These are phyloP conservation scores for Ascochyta koolunga DNA, from an alignment of 2,329 filamentous ascomycete genomes.

Conservation along the genomic window DNA sequence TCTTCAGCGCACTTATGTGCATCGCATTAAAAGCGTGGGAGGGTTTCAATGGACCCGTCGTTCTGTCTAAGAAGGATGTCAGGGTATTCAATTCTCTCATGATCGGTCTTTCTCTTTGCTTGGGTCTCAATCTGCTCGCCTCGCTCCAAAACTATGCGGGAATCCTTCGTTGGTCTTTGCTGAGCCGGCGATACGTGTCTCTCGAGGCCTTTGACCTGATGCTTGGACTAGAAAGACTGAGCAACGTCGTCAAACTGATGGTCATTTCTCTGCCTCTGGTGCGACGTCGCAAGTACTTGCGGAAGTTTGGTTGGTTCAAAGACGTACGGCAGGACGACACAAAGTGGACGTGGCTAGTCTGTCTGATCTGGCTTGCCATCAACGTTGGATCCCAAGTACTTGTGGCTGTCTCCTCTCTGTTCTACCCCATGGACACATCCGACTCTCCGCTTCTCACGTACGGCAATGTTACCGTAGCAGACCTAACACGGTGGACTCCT, in stretches of 20 bases:
- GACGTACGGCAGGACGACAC: conserved; percentile 41
- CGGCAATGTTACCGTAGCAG: conserved; percentile 36
- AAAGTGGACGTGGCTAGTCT: conserved; percentile 42
- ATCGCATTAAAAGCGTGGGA: conserved; percentile 38
- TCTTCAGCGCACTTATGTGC: conserved; percentile 40
- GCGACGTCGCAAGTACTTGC: conserved; percentile 30
- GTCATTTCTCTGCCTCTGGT: conserved; percentile 40
- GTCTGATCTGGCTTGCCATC: conserved; percentile 39
- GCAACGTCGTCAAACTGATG: conserved; percentile 44
- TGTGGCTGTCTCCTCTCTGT: conserved; percentile 41
- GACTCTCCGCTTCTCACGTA: conserved; percentile 31
- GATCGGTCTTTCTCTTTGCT: conserved; percentile 41
- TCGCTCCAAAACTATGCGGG: conserved; percentile 43
- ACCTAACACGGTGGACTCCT: conserved; percentile 33
- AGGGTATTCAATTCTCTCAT: conserved; percentile 44
- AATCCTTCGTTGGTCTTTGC: conserved; percentile 44
- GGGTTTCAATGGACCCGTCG: conserved; percentile 29
- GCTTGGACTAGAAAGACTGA: conserved; percentile 37
- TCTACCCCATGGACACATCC: conserved; percentile 44
- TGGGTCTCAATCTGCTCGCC: conserved; percentile 43
- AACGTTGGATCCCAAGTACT: conserved; percentile 45
- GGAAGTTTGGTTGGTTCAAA: conserved; percentile 36
- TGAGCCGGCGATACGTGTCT: conserved; percentile 40
- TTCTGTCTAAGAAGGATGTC: conserved; percentile 37
- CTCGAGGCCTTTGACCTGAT: conserved; percentile 46